Conservation (phyloP, 495 filamentous ascomycete species). For the Lineolata rhizophorae region DNA sequence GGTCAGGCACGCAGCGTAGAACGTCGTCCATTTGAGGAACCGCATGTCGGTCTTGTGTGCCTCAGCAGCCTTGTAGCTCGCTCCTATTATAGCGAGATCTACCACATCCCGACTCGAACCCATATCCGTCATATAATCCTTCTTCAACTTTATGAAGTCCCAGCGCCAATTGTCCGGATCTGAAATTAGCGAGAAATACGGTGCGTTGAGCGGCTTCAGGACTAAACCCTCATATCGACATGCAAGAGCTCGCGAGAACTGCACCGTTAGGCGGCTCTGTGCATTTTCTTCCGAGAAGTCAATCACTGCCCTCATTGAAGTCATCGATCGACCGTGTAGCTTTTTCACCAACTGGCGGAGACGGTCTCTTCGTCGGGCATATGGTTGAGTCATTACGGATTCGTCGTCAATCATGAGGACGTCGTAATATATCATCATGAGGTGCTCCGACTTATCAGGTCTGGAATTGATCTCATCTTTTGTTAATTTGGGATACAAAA, state of each 20-base stretch:
- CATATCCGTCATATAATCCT: conserved; percentile 63
- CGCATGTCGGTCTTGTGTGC: conserved; percentile 29
- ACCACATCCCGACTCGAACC: conserved; percentile 70
- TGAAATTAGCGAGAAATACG: conserved; percentile 39
- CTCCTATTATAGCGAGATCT: conserved; percentile 62
- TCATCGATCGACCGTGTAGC: conserved; percentile 33
- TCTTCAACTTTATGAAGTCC: conserved; percentile 68
- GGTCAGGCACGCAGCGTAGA: conserved; percentile 52
- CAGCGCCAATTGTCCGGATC: conserved; percentile 12
- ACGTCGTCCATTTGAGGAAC: conserved; percentile 46
- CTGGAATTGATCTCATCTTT: conserved; percentile 37
- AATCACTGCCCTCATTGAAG: conserved; percentile 38
- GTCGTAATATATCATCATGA: conserved; percentile 75
- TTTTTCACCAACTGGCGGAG: conserved; percentile 34
- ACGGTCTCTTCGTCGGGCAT: conserved; percentile 35
- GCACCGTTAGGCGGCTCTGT: conserved; percentile 28
- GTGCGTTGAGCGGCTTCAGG: conserved; percentile 53
- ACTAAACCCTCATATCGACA: conserved; percentile 53
- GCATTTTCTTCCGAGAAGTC: conserved; percentile 29
- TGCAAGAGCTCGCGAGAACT: conserved; percentile 43
- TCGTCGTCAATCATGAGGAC: conserved; percentile 49
- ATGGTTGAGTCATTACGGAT: conserved; percentile 33
- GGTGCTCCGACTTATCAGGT: conserved; percentile 45
- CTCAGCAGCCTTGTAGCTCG: conserved; percentile 37
- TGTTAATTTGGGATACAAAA: no score